Evolutionary conservation across 2,329 filamentous ascomycete genomes (phyloP).

Genomic region (Alternaria ventricosa): DNA sequence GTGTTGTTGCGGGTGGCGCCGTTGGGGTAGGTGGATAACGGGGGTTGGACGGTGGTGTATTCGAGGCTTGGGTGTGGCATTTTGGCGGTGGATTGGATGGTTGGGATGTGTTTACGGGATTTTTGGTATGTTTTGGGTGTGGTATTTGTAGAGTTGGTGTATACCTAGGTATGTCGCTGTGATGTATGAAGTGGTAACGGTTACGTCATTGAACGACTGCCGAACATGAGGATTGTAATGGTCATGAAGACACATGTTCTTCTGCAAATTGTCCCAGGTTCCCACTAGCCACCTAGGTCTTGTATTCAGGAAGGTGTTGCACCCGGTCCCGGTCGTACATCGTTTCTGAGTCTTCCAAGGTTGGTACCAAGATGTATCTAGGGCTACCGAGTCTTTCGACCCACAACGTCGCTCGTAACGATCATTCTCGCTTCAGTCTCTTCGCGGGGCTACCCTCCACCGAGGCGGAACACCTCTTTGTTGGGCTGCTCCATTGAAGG

Average conservation of each 20-base stretch:
- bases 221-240: not conserved
- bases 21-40: not conserved
- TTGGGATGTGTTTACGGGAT: not conserved
- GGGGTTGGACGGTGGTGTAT: not conserved
- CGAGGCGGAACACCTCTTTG: not conserved
- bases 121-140: too few species aligned
- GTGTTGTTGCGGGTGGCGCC: not conserved
- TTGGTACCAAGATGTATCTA: not conserved
- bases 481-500: not conserved
- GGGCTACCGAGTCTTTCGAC: not conserved
- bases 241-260: not conserved
- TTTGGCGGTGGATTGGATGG: not conserved
- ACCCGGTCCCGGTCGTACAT: not conserved
- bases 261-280: not conserved
- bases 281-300: not conserved
- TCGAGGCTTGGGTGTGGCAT: not conserved
- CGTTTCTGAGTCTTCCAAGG: not conserved
- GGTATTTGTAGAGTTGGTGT: not conserved
- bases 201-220: not conserved
- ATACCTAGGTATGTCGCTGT: not conserved
- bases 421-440: not conserved
- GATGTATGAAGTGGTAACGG: not conserved
- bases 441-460: not conserved
- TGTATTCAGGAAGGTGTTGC: not conserved
- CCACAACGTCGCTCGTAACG: not conserved